Conservation (phyloP, 2,329 filamentous ascomycete species). For the Epichloe amarillans region DNA sequence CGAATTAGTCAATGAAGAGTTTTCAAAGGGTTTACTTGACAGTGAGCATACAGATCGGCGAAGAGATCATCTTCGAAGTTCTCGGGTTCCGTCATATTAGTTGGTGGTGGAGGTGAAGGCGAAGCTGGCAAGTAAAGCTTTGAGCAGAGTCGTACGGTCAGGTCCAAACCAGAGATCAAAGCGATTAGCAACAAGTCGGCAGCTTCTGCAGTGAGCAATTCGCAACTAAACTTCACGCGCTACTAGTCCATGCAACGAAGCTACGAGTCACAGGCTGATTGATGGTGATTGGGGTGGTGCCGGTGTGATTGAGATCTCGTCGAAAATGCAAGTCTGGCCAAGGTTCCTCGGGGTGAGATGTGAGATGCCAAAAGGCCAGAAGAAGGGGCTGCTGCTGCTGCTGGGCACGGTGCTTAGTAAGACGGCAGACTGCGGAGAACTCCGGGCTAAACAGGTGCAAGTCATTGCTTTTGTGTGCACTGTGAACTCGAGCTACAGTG, state of each 20-base stretch:
- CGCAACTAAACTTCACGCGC: not conserved
- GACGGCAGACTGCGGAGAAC: not conserved
- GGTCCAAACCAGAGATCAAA: not conserved
- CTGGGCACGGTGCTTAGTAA: not conserved
- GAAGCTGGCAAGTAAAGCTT: not conserved
- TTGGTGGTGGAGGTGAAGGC: not conserved
- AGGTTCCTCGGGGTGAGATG: not conserved
- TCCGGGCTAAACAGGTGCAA: not conserved
- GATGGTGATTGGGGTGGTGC: not conserved
- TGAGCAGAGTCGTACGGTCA: not conserved
- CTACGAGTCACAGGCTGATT: not conserved
- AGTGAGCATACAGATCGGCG: constrained; percentile 65
- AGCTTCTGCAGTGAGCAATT: not conserved
- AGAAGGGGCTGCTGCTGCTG: not conserved
- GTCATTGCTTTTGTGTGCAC: too few relatives aligned
- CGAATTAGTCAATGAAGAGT: constrained; percentile 3
- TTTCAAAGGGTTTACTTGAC: not conserved
- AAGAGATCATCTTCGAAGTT: constrained; percentile 91
- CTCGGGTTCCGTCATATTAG: constrained; percentile 61
- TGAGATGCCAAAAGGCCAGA: not conserved
- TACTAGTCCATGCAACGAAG: not conserved
- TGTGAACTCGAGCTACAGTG: too few relatives aligned
- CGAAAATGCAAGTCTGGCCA: too few relatives aligned
- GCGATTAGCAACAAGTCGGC: not conserved
- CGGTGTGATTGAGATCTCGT: too few relatives aligned